Evolutionary conservation across 1,284 basidiomycete species (phyloP).

Genomic region (Malassezia restricta): DNA sequence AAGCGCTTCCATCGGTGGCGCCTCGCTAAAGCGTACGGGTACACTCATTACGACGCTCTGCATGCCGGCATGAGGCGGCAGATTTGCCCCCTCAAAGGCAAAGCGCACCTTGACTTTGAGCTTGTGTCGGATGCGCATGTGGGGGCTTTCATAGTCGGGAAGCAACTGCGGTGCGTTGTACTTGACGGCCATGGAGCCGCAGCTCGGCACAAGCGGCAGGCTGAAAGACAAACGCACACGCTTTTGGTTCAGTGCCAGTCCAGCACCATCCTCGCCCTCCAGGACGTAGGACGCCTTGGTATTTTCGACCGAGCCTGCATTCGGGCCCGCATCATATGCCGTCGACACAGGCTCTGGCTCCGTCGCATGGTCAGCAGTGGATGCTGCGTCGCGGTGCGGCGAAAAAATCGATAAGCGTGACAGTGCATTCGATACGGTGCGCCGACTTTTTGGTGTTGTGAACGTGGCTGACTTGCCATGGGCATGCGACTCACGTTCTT

Average conservation of each 20-base stretch:
- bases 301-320: constrained; percentile 3
- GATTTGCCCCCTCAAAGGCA: constrained; percentile 24
- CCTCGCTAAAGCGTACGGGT: constrained; percentile 43
- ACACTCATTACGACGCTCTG: constrained; percentile 44
- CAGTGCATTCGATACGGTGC: constrained; percentile 19
- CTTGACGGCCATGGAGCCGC: constrained; percentile 16
- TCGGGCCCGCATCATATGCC: background rate
- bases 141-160: constrained; percentile 42
- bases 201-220: constrained; percentile 31
- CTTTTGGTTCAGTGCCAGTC: constrained; percentile 33
- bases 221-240: constrained; percentile 43
- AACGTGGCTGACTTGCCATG: background rate
- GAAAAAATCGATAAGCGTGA: constrained; percentile 35
- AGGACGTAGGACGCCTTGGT: constrained; percentile 39
- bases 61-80: constrained; percentile 23
- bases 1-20: constrained; percentile 37
- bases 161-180: constrained; percentile 29
- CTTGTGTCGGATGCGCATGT: constrained; percentile 41
- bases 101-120: constrained; percentile 45
- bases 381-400: constrained; percentile 11
- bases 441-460: background rate
- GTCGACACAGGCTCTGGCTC: no score
- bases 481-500: background rate
- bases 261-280: constrained; percentile 35
- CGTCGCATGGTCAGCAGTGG: background rate